Evolutionary conservation across 1,284 basidiomycete genomes (phyloP), one percentile per base, ranked within the genome.

Genomic region (Cutaneotrichosporon cavernicola): DNA sequence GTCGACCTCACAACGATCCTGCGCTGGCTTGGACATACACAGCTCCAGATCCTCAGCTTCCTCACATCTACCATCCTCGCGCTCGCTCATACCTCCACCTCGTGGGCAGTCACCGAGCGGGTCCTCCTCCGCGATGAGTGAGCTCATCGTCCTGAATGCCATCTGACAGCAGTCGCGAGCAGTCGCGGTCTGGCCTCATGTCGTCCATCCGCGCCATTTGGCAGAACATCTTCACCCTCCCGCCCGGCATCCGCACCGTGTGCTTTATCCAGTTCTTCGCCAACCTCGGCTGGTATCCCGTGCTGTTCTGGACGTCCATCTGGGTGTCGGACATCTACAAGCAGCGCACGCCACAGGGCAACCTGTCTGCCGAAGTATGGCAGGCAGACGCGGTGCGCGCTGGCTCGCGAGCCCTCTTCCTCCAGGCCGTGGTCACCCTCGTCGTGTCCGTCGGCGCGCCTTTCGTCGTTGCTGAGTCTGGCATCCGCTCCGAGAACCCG

Each of bases 261-360:
- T 84, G 83, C 74, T 90, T 92, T 57, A 78, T 80, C 43, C 92
- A 96, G 80, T 92, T 95, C 81, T 95, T 94, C 67, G 76, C 81
- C 4, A 82, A 79, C 86, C 83, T 92, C 63, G 90, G 86, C 4
- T 95, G 92, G 92, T 95, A 93, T 72, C 92, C 92, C 0, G 82
- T 93, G 32, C 82, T 95, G 2, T 95, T 96, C 81, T 96, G 92
- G 82, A 89, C 88, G 0, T 89, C 89, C 0, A 82, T 91, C 14
- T 97, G 93, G 81, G 86, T 96, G 57, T 89, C 90, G 13, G 92
- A 95, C 72, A 85, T 95, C 14, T 88, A 96, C 83, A 89, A 88
- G 69, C 81, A 81, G 4, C 77, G 83, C 16, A 72, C 72, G 0
- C 69, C 73, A 30, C 68, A 72, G 21, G 60, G 69, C 22, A 70